Base-by-base conservation (phyloP, 2,329 filamentous ascomycete species). In the Aspergillus costaricaensis region DNA sequence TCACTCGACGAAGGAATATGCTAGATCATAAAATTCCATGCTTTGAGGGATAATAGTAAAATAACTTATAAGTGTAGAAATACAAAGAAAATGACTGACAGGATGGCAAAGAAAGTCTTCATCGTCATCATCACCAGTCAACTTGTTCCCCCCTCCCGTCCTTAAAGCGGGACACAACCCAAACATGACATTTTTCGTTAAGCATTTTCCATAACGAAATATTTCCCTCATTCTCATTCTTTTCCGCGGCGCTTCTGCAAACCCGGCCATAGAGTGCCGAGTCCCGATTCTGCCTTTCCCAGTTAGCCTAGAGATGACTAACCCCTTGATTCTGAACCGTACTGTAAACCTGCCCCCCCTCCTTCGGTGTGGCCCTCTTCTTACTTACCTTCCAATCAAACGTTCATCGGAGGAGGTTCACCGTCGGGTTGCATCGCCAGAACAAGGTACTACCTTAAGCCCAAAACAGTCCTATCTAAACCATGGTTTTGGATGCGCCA, bases 291-390 rank as follows among this genome's bases (percentile, higher is more conserved):
- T 41, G 19, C 32, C 21, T 43, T 41, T 12, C 36, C 32, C 48
- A 39, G 25, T 27, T 27, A 8, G 55, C 30, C 39, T 27, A 41
- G 55, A 27, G 36, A 30, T 52, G 49, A 53, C 56, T 58, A 58
- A 58, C 48, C 49, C 25, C 47, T 50, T 50, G 47, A n/a, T 50
- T 30, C 25, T 36, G 32, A 36, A 36, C 32, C 32, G 32, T 25
- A 25, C 23, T 7, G 23, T 36, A 14, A 36, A 36, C 32, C 15
- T 36, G 12, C 47, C 25, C 23, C 23, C 25, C 47, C 25, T 27
- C 23, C 25, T 30, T 30, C n/a, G 25, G 25, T 12, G 23, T n/a
- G 25, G 25, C 25, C 4, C 15, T 10, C 47, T 27, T 27, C 7
- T 27, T 8, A 27, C 25, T 27, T 8, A 27, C 25, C 44, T 49